Base-by-base conservation (phyloP, 176 grass and related monocot species). In the Carex littledalei region DNA sequence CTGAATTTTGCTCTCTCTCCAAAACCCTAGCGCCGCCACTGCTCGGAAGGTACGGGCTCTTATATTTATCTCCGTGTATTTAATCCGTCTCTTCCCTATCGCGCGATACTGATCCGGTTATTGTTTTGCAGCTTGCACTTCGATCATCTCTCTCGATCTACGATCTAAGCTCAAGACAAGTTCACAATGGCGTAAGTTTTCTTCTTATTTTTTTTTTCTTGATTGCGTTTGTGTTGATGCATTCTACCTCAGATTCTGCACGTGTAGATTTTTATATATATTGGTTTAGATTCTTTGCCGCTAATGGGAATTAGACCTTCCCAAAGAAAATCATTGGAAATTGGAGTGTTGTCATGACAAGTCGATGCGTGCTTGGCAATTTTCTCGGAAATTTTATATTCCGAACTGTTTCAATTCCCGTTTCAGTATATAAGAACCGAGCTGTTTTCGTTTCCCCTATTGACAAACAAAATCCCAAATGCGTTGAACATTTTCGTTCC, bases 11-110 rank as follows among this genome's bases (percentile, higher is more conserved):
- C n/a, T 62, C 47, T 4, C 67, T 62, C 54, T 26, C 0, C 67
- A 58, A 63, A 85, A 85, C 83, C 83, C 83, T 85, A 85, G 31
- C 74, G 74, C 83, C 83, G 83, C 54, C 83, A 3, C 45, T 76
- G 8, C 56, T 85, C 18, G 16, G 17, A 68, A 82, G 79, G 79
- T 82, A 49, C 10, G 2, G n/a, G n/a, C 8, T 20, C 21, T 64
- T 24, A 2, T 24, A 5, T 22, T 22, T 6, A 3, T 15, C 17
- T 64, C 3, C 10, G 18, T 8, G 4, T 45, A 24, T 65, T 22
- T 45, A 24, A 47, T 29, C 55, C 0, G 1, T 15, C 16, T 11
- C 0, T 10, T 17, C n/a, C 8, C 4, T 32, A 1, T 29, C 0
- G 4, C 5, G 50, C 26, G 11, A 17, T 47, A 5, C 59, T 82